phyloP scores from a whole-genome alignment of 179 eudicot species.

The Nepenthes alata region DNA sequence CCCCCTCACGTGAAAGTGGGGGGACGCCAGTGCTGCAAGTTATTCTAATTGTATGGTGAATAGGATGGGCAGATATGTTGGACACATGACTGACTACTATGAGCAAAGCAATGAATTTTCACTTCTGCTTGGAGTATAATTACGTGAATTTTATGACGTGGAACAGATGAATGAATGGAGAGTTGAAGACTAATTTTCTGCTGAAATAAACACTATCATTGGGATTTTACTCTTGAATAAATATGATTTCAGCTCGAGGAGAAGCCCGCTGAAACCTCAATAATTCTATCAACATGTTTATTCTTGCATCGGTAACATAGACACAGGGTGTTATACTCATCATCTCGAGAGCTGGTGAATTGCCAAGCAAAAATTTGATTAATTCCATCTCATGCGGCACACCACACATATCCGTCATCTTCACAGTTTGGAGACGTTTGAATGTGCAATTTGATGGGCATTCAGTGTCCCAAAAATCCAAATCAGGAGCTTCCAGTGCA shows the following conservation, averaged over 20 bases:
- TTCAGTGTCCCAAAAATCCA: constrained; percentile 52
- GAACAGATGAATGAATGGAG: too few species aligned
- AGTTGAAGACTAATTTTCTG: too few species aligned
- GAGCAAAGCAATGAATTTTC: too few species aligned
- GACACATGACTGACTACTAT: too few species aligned
- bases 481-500: constrained; percentile 37
- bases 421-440: constrained; percentile 43
- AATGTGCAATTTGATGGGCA: constrained; percentile 41
- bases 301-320: constrained; percentile 41
- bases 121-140: too few species aligned
- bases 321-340: constrained; percentile 52
- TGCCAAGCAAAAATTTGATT: constrained; percentile 49
- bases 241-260: constrained; percentile 53
- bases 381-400: constrained; percentile 75
- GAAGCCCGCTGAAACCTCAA: constrained; percentile 73
- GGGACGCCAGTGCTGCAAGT: too few species aligned
- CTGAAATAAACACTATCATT: neutral
- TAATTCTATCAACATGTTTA: constrained; percentile 55
- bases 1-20: too few species aligned
- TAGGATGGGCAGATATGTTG: too few species aligned
- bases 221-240: constrained; percentile 31
- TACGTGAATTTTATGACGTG: too few species aligned
- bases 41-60: too few species aligned
- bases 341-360: constrained; percentile 46
- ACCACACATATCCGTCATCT: constrained; percentile 63